A percentile compares a stretch with the other conserved stretches of the same genome.
These are phyloP conservation scores for Globisporangium recalcitrans DNA, from an alignment of 352 stramenopile genomes.

Conservation along the genomic window DNA sequence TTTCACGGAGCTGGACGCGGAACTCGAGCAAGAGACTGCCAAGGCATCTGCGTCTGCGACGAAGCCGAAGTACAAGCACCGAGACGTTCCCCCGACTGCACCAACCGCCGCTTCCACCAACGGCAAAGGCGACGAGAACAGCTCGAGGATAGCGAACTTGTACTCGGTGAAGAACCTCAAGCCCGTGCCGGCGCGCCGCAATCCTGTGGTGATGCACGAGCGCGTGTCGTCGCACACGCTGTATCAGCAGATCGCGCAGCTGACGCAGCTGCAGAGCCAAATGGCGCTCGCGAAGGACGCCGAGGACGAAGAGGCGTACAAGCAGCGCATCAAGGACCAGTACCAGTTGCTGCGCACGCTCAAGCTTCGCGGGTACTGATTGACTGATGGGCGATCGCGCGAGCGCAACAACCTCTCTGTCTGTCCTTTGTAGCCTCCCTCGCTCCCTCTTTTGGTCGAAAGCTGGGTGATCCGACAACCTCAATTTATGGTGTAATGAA, in stretches of 20 bases:
- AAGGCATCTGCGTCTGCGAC: background rate
- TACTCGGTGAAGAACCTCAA: slow-evolving; percentile 18
- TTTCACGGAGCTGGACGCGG: slow-evolving; percentile 27
- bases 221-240: slow-evolving; percentile 32
- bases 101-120: background rate
- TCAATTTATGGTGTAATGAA: slow-evolving; percentile 1
- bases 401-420: background rate
- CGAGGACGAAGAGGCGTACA: slow-evolving; percentile 46
- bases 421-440: background rate
- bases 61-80: slow-evolving; percentile 15
- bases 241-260: slow-evolving; percentile 46
- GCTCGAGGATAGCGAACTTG: slow-evolving; percentile 14
- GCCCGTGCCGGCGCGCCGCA: slow-evolving; percentile 12
- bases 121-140: slow-evolving; percentile 16
- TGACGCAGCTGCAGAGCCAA: slow-evolving; percentile 47
- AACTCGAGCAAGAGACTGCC: background rate
- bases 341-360: slow-evolving; percentile 46
- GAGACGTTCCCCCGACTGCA: background rate
- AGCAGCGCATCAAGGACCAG: slow-evolving; percentile 51
- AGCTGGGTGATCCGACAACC: background rate
- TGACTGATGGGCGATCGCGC: background rate
- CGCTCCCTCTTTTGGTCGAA: background rate
- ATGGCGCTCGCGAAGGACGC: slow-evolving; percentile 41
- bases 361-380: slow-evolving; percentile 28
- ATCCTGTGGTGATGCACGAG: slow-evolving; percentile 25